These are phyloP conservation scores for Candida vartiovaarae DNA, from an alignment of 805 yeast genomes.

Conservation along the genomic window DNA sequence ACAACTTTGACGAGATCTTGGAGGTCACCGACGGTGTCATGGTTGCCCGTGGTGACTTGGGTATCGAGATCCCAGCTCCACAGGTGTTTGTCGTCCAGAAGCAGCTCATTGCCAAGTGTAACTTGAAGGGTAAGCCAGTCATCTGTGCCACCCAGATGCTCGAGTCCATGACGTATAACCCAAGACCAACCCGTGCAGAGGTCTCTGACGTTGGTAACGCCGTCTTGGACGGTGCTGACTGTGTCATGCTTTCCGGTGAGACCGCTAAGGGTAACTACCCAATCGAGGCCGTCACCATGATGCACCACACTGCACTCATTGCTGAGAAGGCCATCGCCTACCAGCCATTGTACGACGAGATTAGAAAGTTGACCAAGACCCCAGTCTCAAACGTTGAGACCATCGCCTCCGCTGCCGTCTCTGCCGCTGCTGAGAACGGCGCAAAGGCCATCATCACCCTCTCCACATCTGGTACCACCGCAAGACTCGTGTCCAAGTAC, in stretches of 20 bases:
- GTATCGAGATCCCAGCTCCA: slow-evolving; percentile 99
- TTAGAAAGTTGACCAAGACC: slow-evolving; percentile 75
- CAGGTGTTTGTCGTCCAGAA: slow-evolving; percentile 98
- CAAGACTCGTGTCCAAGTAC: slow-evolving; percentile 94
- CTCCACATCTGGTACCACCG: slow-evolving; percentile 91
- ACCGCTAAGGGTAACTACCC: slow-evolving; percentile 99
- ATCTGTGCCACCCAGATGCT: slow-evolving; percentile 99
- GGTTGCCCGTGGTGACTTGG: slow-evolving; percentile 99
- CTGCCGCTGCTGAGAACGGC: slow-evolving; percentile 92
- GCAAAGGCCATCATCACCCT: slow-evolving; percentile 96
- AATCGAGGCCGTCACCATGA: slow-evolving; percentile 93
- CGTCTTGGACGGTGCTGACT: slow-evolving; percentile 98
- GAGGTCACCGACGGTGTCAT: slow-evolving; percentile 96
- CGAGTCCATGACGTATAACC: slow-evolving; percentile 99
- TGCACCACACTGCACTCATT: slow-evolving; percentile 94
- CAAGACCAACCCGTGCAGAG: slow-evolving; percentile 99
- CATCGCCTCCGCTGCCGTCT: slow-evolving; percentile 93
- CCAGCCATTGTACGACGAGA: slow-evolving; percentile 75
- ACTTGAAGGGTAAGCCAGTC: slow-evolving; percentile 98
- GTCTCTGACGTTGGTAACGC: slow-evolving; percentile 99
- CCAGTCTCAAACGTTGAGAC: slow-evolving; percentile 96
- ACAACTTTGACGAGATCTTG: slow-evolving; percentile 96
- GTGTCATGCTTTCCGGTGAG: slow-evolving; percentile 99
- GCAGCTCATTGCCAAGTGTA: slow-evolving; percentile 98
- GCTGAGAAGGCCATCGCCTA: slow-evolving; percentile 97